Evolutionary conservation across 2,329 filamentous ascomycete species (phyloP).

Genomic region (Aspergillus proliferans): DNA sequence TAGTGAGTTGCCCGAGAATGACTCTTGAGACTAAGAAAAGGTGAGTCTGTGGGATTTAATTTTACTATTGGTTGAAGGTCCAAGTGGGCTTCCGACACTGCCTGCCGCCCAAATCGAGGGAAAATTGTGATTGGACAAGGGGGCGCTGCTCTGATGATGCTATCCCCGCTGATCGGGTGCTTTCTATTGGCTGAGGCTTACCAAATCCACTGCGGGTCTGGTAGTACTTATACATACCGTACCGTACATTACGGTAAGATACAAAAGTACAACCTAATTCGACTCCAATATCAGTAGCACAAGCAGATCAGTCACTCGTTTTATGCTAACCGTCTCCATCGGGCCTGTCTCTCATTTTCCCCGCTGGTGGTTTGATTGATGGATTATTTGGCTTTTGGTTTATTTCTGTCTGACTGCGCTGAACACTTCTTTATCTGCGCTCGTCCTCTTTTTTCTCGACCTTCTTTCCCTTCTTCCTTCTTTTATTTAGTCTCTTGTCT

Average conservation of each 20-base stretch:
- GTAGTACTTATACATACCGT: neutral
- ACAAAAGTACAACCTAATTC: neutral
- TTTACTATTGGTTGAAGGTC: too few relatives aligned
- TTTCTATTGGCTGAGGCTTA: neutral
- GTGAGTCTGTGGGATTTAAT: too few relatives aligned
- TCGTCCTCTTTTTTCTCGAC: constrained; percentile 22
- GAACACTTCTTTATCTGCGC: constrained; percentile 6
- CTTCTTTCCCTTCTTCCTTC: constrained; percentile 23
- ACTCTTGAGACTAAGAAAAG: too few relatives aligned
- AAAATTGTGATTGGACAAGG: too few relatives aligned
- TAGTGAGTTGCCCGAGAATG: too few relatives aligned
- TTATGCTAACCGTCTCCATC: constrained; percentile 28
- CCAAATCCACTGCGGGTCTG: neutral
- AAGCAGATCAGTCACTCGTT: constrained; percentile 31
- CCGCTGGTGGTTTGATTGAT: constrained; percentile 22
- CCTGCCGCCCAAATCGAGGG: too few relatives aligned
- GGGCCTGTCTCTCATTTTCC: constrained; percentile 30
- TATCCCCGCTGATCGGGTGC: neutral
- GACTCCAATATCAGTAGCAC: constrained; percentile 15
- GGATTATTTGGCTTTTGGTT: constrained; percentile 24
- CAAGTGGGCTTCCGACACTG: too few relatives aligned
- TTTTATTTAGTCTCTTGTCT: constrained; percentile 17
- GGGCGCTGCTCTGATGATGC: neutral
- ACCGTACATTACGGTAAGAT: neutral
- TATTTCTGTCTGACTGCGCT: constrained; percentile 6